These are phyloP conservation scores for Phytophthora sansomeana DNA, from an alignment of 352 stramenopile species.

Conservation along the genomic window DNA sequence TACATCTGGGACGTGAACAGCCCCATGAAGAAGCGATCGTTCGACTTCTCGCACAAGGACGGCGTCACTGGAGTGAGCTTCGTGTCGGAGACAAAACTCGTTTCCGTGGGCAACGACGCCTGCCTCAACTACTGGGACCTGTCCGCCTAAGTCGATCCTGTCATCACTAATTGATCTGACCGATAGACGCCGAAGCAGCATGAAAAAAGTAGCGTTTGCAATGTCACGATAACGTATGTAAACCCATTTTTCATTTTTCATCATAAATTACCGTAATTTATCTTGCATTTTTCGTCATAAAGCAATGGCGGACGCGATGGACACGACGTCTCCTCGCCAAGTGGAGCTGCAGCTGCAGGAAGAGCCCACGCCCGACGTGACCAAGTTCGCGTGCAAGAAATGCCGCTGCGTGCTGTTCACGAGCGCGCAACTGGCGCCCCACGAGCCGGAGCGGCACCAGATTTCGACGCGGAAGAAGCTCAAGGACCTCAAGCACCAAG, in stretches of 20 bases:
- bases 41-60: conserved; percentile 87
- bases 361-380: conserved; percentile 3
- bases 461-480: conserved; percentile 73
- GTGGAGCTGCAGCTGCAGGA: conserved; percentile 21
- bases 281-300: conserved; percentile 14
- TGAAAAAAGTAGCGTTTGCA: neutral
- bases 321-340: conserved; percentile 11
- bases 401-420: conserved; percentile 78
- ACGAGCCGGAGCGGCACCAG: conserved; percentile 71
- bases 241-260: too few relatives aligned
- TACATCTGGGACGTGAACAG: conserved; percentile 96
- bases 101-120: conserved; percentile 85
- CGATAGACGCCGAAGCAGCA: neutral
- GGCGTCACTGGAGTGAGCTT: conserved; percentile 81
- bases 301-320: conserved; percentile 16
- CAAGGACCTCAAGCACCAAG: conserved; percentile 73
- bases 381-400: conserved; percentile 73
- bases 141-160: conserved; percentile 36
- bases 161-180: too few relatives aligned
- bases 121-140: conserved; percentile 85
- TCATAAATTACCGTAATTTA: too few relatives aligned
- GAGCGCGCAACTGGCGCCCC: conserved; percentile 58
- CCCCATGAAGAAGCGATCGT: conserved; percentile 67
- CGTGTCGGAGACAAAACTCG: conserved; percentile 70
- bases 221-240: conserved; percentile 1